Base-by-base conservation (phyloP, 176 grass and related monocot species). In the Cocos nucifera region DNA sequence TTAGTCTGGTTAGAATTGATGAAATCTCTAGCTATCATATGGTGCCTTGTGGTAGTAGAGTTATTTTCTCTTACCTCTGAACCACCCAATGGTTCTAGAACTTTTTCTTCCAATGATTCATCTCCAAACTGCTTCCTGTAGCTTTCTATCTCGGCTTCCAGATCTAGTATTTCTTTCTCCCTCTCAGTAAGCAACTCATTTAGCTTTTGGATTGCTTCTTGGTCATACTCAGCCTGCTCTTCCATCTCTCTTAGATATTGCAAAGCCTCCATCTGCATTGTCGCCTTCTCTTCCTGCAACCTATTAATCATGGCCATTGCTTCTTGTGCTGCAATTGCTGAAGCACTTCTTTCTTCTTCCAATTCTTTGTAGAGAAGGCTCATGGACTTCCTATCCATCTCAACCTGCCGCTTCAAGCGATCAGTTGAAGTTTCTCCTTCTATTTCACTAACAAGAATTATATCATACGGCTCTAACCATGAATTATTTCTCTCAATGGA, bases 191-290 rank as follows among this genome's bases (percentile, higher is more conserved):
- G 77, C 22, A 89, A 50, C 60, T 89, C 81, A 12, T 86, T 88
- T 52, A 66, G 65, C 67, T 89, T 80, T 1, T 78, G 77, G 17
- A 98, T 63, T 44, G 75, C 87, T 57, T 85, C 87, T 4, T 67
- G 58, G 51, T 98, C 84, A 44, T 92, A 98, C 72, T 88, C 93
- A 21, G 84, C 87, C 83, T 92, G 87, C 54, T 98, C 87, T 67
- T 98, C 93, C 81, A 98, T 92, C 93, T 92, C 85, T 61, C 93
- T 76, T 74, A 88, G 84, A 75, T 92, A 98, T 62, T 98, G 93
- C 1, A 75, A 83, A 73, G 87, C 65, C 51, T 67, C 65, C 65
- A 67, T 67, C 24, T 67, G 65, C 26, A 56, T 67, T 9, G 65
- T 18, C 4, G 65, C 51, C 18, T 67, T 67, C 65, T 67, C 65